A percentile compares a stretch with the other conserved stretches of the same genome.
Evolutionary conservation across 192 early-diverging fungal genomes (phyloP).

Genomic region (Coemansia sp.): DNA sequence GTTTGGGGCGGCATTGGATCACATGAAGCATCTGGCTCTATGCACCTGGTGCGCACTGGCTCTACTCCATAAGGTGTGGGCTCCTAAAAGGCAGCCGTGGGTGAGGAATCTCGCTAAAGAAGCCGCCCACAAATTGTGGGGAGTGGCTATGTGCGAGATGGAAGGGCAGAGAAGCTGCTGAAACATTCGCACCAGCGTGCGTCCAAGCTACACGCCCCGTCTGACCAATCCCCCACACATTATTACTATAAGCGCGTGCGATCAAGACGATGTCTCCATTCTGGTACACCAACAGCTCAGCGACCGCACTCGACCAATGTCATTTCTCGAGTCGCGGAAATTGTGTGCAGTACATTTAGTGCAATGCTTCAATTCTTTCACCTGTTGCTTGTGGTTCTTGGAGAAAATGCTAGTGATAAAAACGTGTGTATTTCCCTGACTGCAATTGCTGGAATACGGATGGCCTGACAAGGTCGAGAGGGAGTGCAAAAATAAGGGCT

Average conservation of each 20-base stretch:
- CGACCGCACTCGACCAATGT: not conserved
- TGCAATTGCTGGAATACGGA: not conserved
- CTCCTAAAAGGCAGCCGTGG: not conserved
- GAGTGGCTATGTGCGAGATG: not conserved
- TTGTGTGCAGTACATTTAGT: not conserved
- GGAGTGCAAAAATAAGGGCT: not conserved
- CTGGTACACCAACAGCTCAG: not conserved
- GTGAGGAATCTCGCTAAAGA: not conserved
- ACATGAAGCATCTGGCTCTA: not conserved
- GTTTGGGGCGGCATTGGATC: not conserved
- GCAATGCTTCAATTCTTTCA: not conserved
- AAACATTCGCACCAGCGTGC: not conserved
- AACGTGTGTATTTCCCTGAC: not conserved
- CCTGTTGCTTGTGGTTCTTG: not conserved
- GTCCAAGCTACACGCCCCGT: not conserved
- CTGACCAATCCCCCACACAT: not conserved
- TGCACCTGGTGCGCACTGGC: not conserved
- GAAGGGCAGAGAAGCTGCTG: constrained; percentile 3
- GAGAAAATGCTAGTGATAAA: not conserved
- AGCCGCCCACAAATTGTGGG: not conserved
- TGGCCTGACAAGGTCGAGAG: not conserved
- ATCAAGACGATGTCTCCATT: not conserved
- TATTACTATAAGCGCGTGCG: not conserved
- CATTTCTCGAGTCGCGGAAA: not conserved
- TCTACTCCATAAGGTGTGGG: not conserved